phyloP scores from a whole-genome alignment of 148 eudicot species.

The Amaranthus cruentus region DNA sequence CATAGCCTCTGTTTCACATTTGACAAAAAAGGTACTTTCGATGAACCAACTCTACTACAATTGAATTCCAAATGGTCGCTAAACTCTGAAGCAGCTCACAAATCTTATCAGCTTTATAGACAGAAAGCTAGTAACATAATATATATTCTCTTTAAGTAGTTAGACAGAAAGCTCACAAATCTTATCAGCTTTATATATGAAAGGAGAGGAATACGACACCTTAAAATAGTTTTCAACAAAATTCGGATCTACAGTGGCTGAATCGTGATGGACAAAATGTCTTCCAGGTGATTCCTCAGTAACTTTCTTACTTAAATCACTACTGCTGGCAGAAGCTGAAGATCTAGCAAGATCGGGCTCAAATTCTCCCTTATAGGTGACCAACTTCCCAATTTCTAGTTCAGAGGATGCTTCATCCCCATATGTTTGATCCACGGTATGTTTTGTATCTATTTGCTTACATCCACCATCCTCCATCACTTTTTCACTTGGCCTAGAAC shows the following conservation, averaged over 20 bases:
- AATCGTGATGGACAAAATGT: constrained; percentile 44
- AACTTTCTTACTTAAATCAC: constrained; percentile 22
- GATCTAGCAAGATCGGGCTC: constrained; percentile 29
- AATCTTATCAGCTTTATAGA: not conserved
- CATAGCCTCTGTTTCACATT: too few relatives aligned
- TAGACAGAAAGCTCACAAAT: too few relatives aligned
- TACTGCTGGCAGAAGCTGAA: constrained; percentile 35
- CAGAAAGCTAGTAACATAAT: not conserved
- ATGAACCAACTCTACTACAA: not conserved
- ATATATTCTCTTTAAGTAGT: too few relatives aligned
- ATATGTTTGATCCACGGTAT: constrained; percentile 29
- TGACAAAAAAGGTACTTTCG: not conserved
- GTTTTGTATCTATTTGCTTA: constrained; percentile 17
- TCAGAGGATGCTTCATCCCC: constrained; percentile 25
- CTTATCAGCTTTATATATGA: not conserved
- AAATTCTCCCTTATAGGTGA: constrained; percentile 21
- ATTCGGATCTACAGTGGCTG: constrained; percentile 72
- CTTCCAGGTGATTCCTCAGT: constrained; percentile 37
- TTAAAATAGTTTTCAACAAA: constrained; percentile 96
- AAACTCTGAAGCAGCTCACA: not conserved
- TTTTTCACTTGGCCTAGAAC: constrained; percentile 20
- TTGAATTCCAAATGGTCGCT: not conserved
- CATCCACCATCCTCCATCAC: constrained; percentile 21
- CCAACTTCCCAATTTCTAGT: constrained; percentile 30
- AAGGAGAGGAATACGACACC: constrained; percentile 34